phyloP scores from a whole-genome alignment of 306 rosid genomes.

The Castanea crenata region DNA sequence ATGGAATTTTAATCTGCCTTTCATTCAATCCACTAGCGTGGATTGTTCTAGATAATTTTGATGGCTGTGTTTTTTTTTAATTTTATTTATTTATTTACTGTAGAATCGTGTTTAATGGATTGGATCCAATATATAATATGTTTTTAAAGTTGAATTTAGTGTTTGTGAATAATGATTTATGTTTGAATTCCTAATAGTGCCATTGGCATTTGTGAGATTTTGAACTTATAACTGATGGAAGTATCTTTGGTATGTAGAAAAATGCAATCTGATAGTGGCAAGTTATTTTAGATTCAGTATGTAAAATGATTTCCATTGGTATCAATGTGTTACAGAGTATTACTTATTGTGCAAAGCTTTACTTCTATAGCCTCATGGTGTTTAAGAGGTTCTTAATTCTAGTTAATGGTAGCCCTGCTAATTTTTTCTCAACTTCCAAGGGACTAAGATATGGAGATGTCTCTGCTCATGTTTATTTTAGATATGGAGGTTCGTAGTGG shows the following conservation, averaged over 20 bases:
- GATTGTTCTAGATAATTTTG: conserved; percentile 14
- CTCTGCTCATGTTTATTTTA: too few relatives aligned
- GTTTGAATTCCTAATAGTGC: conserved; percentile 22
- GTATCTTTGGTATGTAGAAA: conserved; percentile 53
- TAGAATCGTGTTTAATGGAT: conserved; percentile 11
- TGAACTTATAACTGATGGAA: conserved; percentile 28
- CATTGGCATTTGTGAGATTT: conserved; percentile 40
- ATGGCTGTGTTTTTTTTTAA: not conserved
- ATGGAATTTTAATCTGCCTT: conserved; percentile 10
- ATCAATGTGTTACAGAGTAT: too few relatives aligned
- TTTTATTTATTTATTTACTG: too few relatives aligned
- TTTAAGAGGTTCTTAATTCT: not conserved
- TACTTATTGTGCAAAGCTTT: not conserved
- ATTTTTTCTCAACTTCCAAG: too few relatives aligned
- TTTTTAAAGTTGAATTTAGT: conserved; percentile 9
- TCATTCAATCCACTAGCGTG: conserved; percentile 18
- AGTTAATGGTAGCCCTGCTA: too few relatives aligned
- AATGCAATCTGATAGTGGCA: conserved; percentile 97
- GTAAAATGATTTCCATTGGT: too few relatives aligned
- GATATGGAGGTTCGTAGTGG: too few relatives aligned
- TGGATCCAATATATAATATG: conserved; percentile 39
- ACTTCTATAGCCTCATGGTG: not conserved
- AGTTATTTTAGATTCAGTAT: conserved; percentile 40
- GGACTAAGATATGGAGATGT: too few relatives aligned
- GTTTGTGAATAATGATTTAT: not conserved